Percentiles rank a stretch among this genome's conserved stretches.
These are phyloP conservation scores for Paratinospora sagittata DNA, from an alignment of 164 flowering plant species.

Conservation along the genomic window DNA sequence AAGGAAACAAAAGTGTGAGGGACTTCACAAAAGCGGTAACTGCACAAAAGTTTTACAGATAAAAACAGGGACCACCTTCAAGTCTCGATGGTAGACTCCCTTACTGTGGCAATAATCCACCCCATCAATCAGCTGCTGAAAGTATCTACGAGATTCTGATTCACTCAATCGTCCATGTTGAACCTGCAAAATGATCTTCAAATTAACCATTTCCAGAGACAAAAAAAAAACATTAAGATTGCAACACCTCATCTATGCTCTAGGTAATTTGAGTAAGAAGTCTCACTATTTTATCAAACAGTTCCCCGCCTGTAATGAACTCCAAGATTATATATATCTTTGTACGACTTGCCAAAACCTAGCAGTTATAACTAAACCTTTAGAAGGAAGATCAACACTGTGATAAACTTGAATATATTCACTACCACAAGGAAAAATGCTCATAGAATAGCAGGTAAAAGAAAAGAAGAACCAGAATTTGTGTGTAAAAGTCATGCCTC, in stretches of 20 bases:
- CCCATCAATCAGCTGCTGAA: conserved; percentile 98
- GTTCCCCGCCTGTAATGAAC: conserved; percentile 95
- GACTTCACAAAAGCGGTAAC: conserved; percentile 3
- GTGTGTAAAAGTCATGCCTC: conserved; percentile 49
- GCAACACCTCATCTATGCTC: not conserved
- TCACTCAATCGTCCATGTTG: conserved; percentile 88
- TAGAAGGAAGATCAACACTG: conserved; percentile 1
- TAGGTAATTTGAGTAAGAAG: conserved; percentile 10
- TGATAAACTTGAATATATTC: not conserved
- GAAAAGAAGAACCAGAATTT: not conserved
- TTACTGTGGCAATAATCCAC: conserved; percentile 95
- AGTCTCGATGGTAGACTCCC: conserved; percentile 95
- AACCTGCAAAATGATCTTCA: conserved; percentile 42
- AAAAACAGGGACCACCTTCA: conserved; percentile 56
- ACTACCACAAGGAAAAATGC: not conserved
- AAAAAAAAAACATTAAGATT: not conserved
- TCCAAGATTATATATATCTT: conserved; percentile 96
- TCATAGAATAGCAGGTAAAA: not conserved
- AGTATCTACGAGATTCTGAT: conserved; percentile 71
- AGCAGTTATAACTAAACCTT: conserved; percentile 5
- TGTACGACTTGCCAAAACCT: conserved; percentile 98
- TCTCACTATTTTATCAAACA: conserved; percentile 97
- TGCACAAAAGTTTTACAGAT: conserved; percentile 12
- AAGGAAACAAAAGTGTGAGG: conserved; percentile 17
- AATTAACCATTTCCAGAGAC: conserved; percentile 1